A percentile compares a stretch with the other conserved stretches of the same genome.
Conservation (phyloP, 805 yeast genomes). For the Lachancea cidri region DNA sequence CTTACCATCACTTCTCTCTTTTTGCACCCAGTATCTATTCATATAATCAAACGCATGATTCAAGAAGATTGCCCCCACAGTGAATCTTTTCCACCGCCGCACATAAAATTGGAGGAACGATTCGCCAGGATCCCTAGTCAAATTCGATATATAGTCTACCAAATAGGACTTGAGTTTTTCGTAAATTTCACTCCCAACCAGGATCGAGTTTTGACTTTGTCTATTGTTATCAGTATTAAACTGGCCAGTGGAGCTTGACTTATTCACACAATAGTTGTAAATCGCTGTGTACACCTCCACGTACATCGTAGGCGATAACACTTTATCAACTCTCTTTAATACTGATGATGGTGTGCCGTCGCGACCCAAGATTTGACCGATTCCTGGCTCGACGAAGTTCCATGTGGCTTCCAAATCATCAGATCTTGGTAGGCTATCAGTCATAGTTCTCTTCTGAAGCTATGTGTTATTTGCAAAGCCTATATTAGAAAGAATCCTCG, state of each 20-base stretch:
- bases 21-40: constrained; percentile 96
- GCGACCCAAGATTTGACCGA: constrained; percentile 63
- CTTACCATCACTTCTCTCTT: constrained; percentile 91
- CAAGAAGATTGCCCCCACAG: constrained; percentile 86
- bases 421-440: constrained; percentile 44
- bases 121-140: constrained; percentile 52
- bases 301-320: constrained; percentile 66
- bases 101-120: constrained; percentile 78
- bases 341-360: constrained; percentile 31
- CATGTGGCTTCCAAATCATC: constrained; percentile 68
- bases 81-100: constrained; percentile 80
- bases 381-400: constrained; percentile 72
- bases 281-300: constrained; percentile 90
- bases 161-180: constrained; percentile 64
- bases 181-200: constrained; percentile 90
- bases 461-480: background rate
- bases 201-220: constrained; percentile 35
- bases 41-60: constrained; percentile 93
- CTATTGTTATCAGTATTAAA: constrained; percentile 34
- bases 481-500: background rate
- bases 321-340: constrained; percentile 46
- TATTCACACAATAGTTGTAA: constrained; percentile 86
- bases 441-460: constrained; percentile 13
- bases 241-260: constrained; percentile 46
- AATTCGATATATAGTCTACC: constrained; percentile 47